A percentile compares a stretch with the other conserved stretches of the same genome.
phyloP scores from a whole-genome alignment of 73 alveolate genomes.

The Paramecium sonneborni region DNA sequence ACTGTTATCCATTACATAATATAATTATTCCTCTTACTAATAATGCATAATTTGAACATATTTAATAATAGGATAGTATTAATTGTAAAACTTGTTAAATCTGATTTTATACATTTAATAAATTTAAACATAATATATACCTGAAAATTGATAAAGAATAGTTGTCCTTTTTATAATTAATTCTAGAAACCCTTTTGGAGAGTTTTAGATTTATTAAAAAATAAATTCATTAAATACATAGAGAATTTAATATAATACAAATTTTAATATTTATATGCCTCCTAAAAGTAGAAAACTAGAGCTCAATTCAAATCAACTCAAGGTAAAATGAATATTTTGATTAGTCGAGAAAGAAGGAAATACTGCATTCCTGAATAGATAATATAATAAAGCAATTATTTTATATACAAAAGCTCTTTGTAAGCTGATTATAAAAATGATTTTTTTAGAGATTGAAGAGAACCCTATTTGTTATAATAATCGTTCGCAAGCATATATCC shows the following conservation, averaged over 20 bases:
- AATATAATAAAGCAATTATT: constrained; percentile 83
- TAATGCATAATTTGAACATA: too few species aligned
- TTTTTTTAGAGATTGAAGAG: constrained; percentile 69
- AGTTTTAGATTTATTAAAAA: not conserved
- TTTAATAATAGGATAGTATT: too few species aligned
- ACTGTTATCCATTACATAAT: too few species aligned
- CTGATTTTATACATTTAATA: too few species aligned
- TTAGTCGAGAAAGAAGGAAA: constrained; percentile 80
- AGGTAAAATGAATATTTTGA: not conserved
- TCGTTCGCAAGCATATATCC: constrained; percentile 84
- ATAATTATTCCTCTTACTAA: too few species aligned
- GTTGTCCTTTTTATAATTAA: not conserved
- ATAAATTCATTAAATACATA: not conserved
- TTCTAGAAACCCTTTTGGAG: not conserved
- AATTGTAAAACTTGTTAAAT: too few species aligned
- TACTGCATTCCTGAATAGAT: constrained; percentile 81
- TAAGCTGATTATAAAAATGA: not conserved
- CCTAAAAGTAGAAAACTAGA: not conserved
- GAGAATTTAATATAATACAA: not conserved
- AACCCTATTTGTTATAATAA: constrained; percentile 83
- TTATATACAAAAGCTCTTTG: constrained; percentile 78
- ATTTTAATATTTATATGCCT: not conserved
- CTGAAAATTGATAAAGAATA: too few species aligned
- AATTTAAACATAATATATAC: too few species aligned
- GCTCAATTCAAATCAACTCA: not conserved